Percentiles rank a stretch among this genome's conserved stretches.
phyloP scores from a whole-genome alignment of 2,329 filamentous ascomycete genomes.

The Coniochaeta prunicola region DNA sequence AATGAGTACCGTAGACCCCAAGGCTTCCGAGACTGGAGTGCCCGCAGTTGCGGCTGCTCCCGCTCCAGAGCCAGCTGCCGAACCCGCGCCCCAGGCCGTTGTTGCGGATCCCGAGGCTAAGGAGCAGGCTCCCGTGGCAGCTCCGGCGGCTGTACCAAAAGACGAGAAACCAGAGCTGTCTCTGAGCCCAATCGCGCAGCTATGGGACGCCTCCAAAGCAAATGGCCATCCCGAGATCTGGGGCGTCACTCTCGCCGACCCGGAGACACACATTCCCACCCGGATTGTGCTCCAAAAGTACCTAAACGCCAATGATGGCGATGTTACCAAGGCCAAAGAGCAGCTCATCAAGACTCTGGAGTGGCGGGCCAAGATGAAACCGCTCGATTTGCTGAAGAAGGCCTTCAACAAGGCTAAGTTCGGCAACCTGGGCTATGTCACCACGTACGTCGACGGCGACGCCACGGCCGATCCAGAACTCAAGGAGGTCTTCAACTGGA shows the following conservation, averaged over 20 bases:
- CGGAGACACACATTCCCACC: slow-evolving; percentile 57
- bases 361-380: slow-evolving; percentile 75
- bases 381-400: slow-evolving; percentile 56
- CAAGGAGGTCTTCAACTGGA: slow-evolving; percentile 75
- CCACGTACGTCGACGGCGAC: slow-evolving; percentile 49
- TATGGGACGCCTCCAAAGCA: slow-evolving; percentile 17
- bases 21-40: background rate
- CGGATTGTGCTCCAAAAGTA: slow-evolving; percentile 89
- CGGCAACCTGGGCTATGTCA: slow-evolving; percentile 71
- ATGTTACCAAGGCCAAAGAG: slow-evolving; percentile 64
- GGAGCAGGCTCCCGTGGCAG: background rate
- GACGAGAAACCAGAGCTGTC: background rate
- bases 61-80: background rate
- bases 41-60: background rate
- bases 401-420: slow-evolving; percentile 66
- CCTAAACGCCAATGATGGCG: slow-evolving; percentile 78
- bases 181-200: slow-evolving; percentile 12
- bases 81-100: background rate
- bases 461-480: slow-evolving; percentile 23
- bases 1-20: background rate
- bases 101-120: background rate
- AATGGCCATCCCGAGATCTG: slow-evolving; percentile 70
- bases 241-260: slow-evolving; percentile 61
- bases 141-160: background rate
- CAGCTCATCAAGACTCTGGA: slow-evolving; percentile 74